These are phyloP conservation scores for Saccharomycopsis javanensis DNA, from an alignment of 805 yeast species.

Conservation along the genomic window DNA sequence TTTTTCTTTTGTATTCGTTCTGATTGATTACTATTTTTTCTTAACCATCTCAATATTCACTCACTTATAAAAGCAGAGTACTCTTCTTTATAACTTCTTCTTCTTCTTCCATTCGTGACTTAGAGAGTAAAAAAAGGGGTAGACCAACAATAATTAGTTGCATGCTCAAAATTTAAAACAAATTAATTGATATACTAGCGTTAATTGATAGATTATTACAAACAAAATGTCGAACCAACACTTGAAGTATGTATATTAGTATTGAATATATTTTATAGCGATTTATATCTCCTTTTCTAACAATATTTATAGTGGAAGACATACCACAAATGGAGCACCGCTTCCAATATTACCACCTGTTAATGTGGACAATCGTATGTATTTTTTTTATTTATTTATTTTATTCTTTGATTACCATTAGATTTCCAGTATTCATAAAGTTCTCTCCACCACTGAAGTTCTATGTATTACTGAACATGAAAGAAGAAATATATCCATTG, in stretches of 20 bases:
- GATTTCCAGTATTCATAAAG: no score
- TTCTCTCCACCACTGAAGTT: no score
- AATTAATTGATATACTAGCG: not conserved
- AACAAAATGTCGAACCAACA: conserved; percentile 1
- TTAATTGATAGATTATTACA: no score
- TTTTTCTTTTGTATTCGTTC: not conserved
- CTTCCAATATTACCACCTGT: conserved; percentile 16
- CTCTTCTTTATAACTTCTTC: not conserved
- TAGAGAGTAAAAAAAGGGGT: not conserved
- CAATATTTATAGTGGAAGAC: not conserved
- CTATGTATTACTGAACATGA: not conserved
- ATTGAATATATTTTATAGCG: not conserved
- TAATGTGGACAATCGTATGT: conserved; percentile 15
- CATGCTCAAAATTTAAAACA: not conserved
- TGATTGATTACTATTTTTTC: not conserved
- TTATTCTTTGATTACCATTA: not conserved
- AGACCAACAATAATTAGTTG: not conserved
- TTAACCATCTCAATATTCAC: not conserved
- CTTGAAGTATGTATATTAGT: not conserved
- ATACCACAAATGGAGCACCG: not conserved
- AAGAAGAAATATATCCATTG: no score
- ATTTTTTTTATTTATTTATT: not conserved
- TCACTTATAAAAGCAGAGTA: not conserved
- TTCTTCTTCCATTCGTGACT: not conserved
- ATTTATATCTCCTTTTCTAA: not conserved